Evolutionary conservation across 176 grass and related monocot genomes (phyloP), one percentile per base, ranked within the genome.

Genomic region (Musa itinerans): DNA sequence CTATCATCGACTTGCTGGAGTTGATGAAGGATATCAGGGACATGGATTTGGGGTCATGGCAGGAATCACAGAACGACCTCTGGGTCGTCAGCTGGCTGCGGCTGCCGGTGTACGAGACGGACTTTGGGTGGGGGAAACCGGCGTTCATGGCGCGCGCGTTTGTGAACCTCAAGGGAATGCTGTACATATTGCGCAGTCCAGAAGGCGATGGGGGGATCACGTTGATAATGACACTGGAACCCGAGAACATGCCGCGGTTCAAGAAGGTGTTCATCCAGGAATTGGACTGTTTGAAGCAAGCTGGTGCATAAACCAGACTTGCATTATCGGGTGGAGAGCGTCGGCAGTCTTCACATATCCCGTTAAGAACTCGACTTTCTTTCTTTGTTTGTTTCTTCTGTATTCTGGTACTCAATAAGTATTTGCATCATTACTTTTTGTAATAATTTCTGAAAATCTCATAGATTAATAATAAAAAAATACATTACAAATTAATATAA

Each of bases 71-170:
- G 6, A 22, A 34, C 2, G 81, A 90, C 81, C 58, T 90, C 53
- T 74, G 82, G 2, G 84, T 84, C 24, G 83, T 87, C 68, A 90
- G 87, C 73, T 89, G 87, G 88, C 70, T 78, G 24, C 81, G 74
- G 75, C 81, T 90, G 84, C 81, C 87, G 58, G 53, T 75, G 54
- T 66, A 89, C 77, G 80, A 89, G 54, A 83, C 87, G 0, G 87
- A 89, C 63, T 86, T 86, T 58, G 88, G 88, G 53, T 90, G 88
- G 88, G 88, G 88, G 11, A 78, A 81, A 65, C 88, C 74, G 34
- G 82, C 43, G 78, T 1, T 81, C 51, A 76, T 90, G 51, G 78
- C 58, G 71, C 84, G 81, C 43, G 81, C 84, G 23, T 69, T 78
- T 49, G 72, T 87, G 81, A 79, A 78, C 71, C 79, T 75, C 66